These are phyloP conservation scores for Candida patagonica DNA, from an alignment of 805 yeast genomes.

Conservation along the genomic window DNA sequence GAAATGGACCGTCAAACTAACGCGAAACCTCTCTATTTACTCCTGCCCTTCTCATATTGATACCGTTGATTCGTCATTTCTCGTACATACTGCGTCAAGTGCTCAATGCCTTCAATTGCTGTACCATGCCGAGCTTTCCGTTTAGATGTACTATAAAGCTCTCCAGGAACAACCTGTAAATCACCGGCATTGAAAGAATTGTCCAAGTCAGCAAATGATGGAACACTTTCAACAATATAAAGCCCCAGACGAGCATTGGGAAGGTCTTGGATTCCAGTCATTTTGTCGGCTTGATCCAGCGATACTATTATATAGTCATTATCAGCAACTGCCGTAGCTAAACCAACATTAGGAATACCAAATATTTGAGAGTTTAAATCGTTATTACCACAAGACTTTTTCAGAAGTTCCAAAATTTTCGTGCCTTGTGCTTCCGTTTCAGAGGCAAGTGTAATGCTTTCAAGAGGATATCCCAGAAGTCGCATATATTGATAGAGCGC, in stretches of 20 bases:
- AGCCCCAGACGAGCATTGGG: slow-evolving; percentile 30
- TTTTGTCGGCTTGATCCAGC: slow-evolving; percentile 26
- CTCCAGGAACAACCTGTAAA: slow-evolving; percentile 24
- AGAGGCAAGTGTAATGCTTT: slow-evolving; percentile 30
- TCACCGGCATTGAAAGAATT: slow-evolving; percentile 1
- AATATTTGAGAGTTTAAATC: slow-evolving; percentile 16
- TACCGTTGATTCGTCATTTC: slow-evolving; percentile 25
- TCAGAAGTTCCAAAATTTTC: slow-evolving; percentile 34
- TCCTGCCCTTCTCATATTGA: slow-evolving; percentile 12
- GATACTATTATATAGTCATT: slow-evolving; percentile 30
- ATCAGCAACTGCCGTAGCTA: slow-evolving; percentile 25
- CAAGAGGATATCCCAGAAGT: slow-evolving; percentile 33
- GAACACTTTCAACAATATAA: slow-evolving; percentile 18
- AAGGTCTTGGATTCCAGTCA: slow-evolving; percentile 17
- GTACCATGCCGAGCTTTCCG: slow-evolving; percentile 13
- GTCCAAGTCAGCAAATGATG: background rate
- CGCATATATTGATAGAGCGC: slow-evolving; percentile 39
- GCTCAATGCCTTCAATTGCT: slow-evolving; percentile 25
- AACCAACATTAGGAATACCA: slow-evolving; percentile 26
- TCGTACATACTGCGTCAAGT: slow-evolving; percentile 26
- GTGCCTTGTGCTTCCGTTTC: slow-evolving; percentile 36
- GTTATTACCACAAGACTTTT: slow-evolving; percentile 21
- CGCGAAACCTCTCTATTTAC: background rate
- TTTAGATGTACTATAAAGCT: slow-evolving; percentile 20
- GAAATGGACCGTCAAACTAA: background rate